Conservation (phyloP, 441 rosid genomes). For the Omphalea diandra region DNA sequence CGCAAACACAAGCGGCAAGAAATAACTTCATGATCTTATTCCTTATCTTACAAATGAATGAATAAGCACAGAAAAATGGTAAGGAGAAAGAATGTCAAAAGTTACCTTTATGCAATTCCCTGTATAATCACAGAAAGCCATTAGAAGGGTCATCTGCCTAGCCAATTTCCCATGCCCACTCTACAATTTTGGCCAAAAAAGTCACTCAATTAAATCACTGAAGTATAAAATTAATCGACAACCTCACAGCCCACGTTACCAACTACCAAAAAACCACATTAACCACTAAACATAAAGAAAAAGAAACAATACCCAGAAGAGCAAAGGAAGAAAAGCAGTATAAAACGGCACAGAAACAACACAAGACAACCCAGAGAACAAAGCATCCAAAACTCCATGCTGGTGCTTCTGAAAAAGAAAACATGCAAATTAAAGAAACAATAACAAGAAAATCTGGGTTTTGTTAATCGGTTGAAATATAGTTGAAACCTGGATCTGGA, state of each 20-base stretch:
- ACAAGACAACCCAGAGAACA: conserved; percentile 82
- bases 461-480: not conserved
- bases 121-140: conserved; percentile 89
- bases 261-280: not conserved
- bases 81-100: conserved; percentile 1
- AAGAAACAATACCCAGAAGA: conserved; percentile 72
- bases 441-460: conserved; percentile 15
- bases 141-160: conserved; percentile 93
- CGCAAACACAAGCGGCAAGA: conserved; percentile 17
- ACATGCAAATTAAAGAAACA: not conserved
- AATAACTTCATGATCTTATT: conserved; percentile 4
- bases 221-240: conserved; percentile 9
- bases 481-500: conserved; percentile 74
- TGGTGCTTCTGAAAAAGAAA: conserved; percentile 56
- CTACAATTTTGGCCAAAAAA: conserved; percentile 40
- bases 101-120: conserved; percentile 87
- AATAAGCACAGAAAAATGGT: not conserved
- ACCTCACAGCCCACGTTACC: not conserved
- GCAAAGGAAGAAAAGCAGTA: conserved; percentile 94
- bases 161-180: conserved; percentile 98
- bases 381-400: conserved; percentile 61
- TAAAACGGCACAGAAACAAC: conserved; percentile 96
- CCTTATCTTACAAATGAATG: conserved; percentile 10
- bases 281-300: not conserved
- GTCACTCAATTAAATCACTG: conserved; percentile 5